Conservation (phyloP, 1,284 basidiomycete genomes). For the Malassezia pachydermatis region DNA sequence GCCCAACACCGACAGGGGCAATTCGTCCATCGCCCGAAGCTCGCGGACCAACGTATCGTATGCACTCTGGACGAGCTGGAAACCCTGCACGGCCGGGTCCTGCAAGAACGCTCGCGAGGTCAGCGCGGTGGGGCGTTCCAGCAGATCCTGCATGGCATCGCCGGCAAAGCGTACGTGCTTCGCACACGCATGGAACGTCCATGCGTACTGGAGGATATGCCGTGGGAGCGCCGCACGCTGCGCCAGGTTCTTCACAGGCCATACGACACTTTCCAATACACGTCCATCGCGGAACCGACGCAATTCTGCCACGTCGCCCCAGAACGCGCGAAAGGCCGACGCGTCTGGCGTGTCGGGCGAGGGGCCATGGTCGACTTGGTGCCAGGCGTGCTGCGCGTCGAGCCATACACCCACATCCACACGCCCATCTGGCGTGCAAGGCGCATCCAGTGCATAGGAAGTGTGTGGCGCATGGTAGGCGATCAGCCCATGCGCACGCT, state of each 20-base stretch:
- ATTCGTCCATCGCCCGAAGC: constrained; percentile 62
- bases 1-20: constrained; percentile 71
- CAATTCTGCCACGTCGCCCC: constrained; percentile 84
- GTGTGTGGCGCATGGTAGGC: not conserved
- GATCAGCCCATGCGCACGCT: constrained; percentile 6
- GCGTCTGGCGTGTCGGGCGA: constrained; percentile 51
- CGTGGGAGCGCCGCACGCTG: constrained; percentile 63
- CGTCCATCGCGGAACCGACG: constrained; percentile 94
- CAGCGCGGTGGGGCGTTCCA: constrained; percentile 51
- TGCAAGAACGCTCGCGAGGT: constrained; percentile 43
- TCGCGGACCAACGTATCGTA: constrained; percentile 70
- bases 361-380: constrained; percentile 51
- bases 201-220: constrained; percentile 64
- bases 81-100: constrained; percentile 50
- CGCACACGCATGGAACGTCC: constrained; percentile 62
- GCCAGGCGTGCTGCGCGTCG: constrained; percentile 32
- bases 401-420: constrained; percentile 29
- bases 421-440: not conserved
- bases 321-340: constrained; percentile 67
- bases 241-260: constrained; percentile 52
- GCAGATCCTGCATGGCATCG: constrained; percentile 54
- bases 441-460: not conserved
- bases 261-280: constrained; percentile 86
- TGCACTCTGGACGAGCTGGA: constrained; percentile 65
- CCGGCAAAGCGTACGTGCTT: constrained; percentile 54